phyloP scores from a whole-genome alignment of 2,329 filamentous ascomycete genomes.

The Lithohypha guttulata region DNA sequence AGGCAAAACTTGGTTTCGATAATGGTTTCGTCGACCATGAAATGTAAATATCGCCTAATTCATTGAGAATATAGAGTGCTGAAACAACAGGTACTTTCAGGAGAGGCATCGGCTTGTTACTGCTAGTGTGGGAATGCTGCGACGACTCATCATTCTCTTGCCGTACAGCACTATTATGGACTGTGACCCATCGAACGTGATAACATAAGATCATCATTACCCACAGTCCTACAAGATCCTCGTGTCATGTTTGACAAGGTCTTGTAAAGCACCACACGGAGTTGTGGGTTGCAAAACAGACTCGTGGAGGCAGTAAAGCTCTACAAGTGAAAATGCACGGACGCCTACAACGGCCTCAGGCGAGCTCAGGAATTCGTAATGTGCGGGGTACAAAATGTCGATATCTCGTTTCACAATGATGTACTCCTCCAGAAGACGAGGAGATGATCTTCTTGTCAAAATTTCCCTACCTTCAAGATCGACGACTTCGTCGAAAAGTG shows the following conservation, averaged over 20 bases:
- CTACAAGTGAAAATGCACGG: background rate
- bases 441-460: conserved; percentile 1
- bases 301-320: background rate
- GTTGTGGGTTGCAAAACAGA: background rate
- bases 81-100: conserved; percentile 2
- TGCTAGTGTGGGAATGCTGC: too few species aligned
- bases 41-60: conserved; percentile 1
- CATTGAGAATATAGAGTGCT: background rate
- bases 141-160: too few species aligned
- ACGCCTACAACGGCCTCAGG: conserved; percentile 1
- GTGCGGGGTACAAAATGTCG: background rate
- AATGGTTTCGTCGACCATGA: background rate
- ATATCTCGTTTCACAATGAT: conserved; percentile 1
- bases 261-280: background rate
- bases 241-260: too few species aligned
- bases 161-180: too few species aligned
- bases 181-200: too few species aligned
- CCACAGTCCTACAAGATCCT: too few species aligned
- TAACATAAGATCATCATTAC: too few species aligned
- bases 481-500: too few species aligned
- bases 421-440: background rate
- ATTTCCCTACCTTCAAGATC: too few species aligned
- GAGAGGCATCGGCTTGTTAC: background rate
- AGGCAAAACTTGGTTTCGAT: conserved; percentile 1
- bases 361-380: background rate